phyloP scores from a whole-genome alignment of 2,329 filamentous ascomycete genomes.

The Celoporthe dispersa region DNA sequence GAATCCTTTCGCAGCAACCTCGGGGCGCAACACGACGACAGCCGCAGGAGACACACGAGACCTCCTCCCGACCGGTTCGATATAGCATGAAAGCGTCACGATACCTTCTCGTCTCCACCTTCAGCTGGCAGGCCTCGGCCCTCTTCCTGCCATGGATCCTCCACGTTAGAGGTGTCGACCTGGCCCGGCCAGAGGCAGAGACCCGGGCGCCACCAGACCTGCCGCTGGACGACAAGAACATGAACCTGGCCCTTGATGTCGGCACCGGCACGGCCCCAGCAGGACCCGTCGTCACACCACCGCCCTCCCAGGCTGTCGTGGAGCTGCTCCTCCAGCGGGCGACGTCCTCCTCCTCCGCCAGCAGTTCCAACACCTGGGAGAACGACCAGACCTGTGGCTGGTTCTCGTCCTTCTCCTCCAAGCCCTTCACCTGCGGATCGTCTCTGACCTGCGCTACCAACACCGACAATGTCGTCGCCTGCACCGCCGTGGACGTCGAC shows the following conservation, averaged over 20 bases:
- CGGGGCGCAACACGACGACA: not conserved
- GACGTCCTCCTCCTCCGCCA: constrained; percentile 18
- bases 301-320: constrained; percentile 28
- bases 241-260: not conserved
- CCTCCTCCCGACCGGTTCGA: no score
- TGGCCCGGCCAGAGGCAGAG: constrained; percentile 18
- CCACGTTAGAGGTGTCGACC: constrained; percentile 21
- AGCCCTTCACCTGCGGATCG: constrained; percentile 26
- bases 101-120: constrained; percentile 14
- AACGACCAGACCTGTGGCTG: constrained; percentile 37
- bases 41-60: no score
- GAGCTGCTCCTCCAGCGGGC: constrained; percentile 31
- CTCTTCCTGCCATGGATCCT: constrained; percentile 20
- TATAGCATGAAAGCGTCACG: constrained; percentile 23
- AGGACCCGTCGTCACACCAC: constrained; percentile 22
- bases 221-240: constrained; percentile 1
- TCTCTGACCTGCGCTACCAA: constrained; percentile 38
- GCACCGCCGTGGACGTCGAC: constrained; percentile 37
- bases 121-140: constrained; percentile 18
- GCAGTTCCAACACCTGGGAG: constrained; percentile 32
- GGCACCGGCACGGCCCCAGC: constrained; percentile 4
- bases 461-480: constrained; percentile 41
- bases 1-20: not conserved
- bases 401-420: constrained; percentile 33
- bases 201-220: constrained; percentile 10